Evolutionary conservation across 345 rosid genomes (phyloP), one percentile per base, ranked within the genome.

Genomic region (Aquilaria yunnanensis): DNA sequence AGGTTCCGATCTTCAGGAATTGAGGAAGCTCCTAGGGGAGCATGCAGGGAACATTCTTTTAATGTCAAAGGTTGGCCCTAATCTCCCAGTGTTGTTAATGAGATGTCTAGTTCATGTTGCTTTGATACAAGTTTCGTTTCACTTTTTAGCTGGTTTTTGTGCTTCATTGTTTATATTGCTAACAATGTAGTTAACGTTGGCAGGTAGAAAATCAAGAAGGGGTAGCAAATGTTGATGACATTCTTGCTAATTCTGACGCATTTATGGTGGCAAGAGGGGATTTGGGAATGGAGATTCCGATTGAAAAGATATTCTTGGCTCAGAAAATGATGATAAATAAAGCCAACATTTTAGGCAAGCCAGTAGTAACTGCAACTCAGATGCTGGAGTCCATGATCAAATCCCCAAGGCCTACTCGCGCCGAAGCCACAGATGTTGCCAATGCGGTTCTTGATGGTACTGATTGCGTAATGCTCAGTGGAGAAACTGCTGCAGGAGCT

Each of bases 201-300:
- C 70, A 87, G 90, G 86, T 85, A 32, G 91, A 87, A 63, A 87
- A 87, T 71, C 95, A 79, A 76, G 90, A 82, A 72, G 88, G 90
- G 51, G 90, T 84, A 56, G 74, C 62, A 46, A 87, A 87, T 12
- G 77, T 87, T 7, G 88, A 84, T 59, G 69, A 79, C 9, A 79
- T 87, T 64, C 68, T 87, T 41, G 79, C 81, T 47, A 79, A 82
- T 51, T 75, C 86, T 4, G 94, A 87, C 77, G 90, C 94, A 45
- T 84, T 87, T 66, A 87, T 87, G 88, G 93, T 87, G 64, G 94
- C 94, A 48, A 79, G 88, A 59, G 94, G 88, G 32, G 90, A 84
- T 74, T 73, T 87, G 8, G 94, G 94, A 43, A 87, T 87, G 90
- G 94, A 87, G 77, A 87, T 84, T 46, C 88, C 90, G 1, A 87